Evolutionary conservation across 1,139 yeast genomes (phyloP), one percentile per base, ranked within the genome.

Genomic region (Saccharomyces hybrid): DNA sequence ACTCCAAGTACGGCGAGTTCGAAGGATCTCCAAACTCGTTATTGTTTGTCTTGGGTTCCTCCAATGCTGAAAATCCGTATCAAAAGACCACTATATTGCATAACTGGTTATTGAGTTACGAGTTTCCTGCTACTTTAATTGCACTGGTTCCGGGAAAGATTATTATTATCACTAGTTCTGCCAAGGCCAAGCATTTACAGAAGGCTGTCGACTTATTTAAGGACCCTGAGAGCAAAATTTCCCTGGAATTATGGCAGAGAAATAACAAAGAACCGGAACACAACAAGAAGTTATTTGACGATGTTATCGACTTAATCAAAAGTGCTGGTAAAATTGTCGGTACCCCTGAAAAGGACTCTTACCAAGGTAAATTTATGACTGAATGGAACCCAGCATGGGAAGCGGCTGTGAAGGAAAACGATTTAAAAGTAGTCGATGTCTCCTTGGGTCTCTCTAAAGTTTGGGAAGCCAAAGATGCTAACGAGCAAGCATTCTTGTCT

Each of bases 21-120:
- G 70, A 76, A 73, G 55, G 78, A 75, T 48, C 81, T 78, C 59
- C 72, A 51, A 75, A 80, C 38, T 79, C 87, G 21, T 67, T 88
- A 29, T 71, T 88, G 57, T 80, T 87, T 49, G 80, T 88, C 11
- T 85, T 87, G 51, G 97, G 97, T 9, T 88, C 93, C 9, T 77
- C 87, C 47, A 90, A 88, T 66, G 95, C 88, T 56, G 93, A 86
- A 59, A 88, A 90, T 68, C 95, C 97, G 49, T 91, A 89, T 72
- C 89, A 88, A 68, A 89, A 89, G 71, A 86, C 96, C 11, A 85
- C 96, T 0, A 87, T 88, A 51, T 73, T 91, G 51, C 98, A 91
- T 69, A 86, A 86, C 51, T 93, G 98, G 98, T 75, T 93, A 56
- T 75, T 93, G 56, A 97, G 98, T 5, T 93, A 91, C 69, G 98